Percentiles rank a stretch among this genome's conserved stretches.
phyloP scores from a whole-genome alignment of 805 yeast species.

The Teunomyces panamensis region DNA sequence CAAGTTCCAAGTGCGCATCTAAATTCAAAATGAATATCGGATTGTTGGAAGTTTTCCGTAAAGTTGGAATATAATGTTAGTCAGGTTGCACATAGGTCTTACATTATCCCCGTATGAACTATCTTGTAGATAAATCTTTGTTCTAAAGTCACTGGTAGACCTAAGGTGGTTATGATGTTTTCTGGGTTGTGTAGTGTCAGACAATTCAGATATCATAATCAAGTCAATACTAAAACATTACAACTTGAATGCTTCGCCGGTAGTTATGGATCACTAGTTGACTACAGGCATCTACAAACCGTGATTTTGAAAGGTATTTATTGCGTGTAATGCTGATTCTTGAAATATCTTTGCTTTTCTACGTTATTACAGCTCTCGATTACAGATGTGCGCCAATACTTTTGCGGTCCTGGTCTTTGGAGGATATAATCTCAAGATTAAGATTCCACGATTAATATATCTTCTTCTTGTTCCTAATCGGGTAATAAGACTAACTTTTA shows the following conservation, averaged over 20 bases:
- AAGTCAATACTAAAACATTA: too few species aligned
- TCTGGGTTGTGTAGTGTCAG: background rate
- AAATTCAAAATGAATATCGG: background rate
- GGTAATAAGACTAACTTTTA: background rate
- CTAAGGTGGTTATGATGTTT: background rate
- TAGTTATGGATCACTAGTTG: too few species aligned
- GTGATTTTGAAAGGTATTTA: background rate
- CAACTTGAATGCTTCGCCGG: too few species aligned
- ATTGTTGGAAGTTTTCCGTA: background rate
- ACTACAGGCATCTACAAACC: background rate
- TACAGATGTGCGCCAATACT: background rate
- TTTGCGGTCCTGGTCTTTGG: background rate
- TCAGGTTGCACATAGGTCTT: background rate
- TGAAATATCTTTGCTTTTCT: background rate
- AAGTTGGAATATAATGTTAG: background rate
- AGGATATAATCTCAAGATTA: conserved; percentile 1
- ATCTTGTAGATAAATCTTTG: background rate
- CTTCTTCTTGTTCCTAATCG: background rate
- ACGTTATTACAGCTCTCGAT: background rate
- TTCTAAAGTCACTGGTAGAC: background rate
- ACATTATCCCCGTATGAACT: background rate
- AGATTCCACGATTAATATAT: background rate
- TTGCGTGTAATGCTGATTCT: background rate
- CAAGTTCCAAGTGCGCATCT: background rate
- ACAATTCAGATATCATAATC: background rate